A percentile compares a stretch with the other conserved stretches of the same genome.
Conservation (phyloP, 2,329 filamentous ascomycete genomes). For the Dothideomycetes sp. region DNA sequence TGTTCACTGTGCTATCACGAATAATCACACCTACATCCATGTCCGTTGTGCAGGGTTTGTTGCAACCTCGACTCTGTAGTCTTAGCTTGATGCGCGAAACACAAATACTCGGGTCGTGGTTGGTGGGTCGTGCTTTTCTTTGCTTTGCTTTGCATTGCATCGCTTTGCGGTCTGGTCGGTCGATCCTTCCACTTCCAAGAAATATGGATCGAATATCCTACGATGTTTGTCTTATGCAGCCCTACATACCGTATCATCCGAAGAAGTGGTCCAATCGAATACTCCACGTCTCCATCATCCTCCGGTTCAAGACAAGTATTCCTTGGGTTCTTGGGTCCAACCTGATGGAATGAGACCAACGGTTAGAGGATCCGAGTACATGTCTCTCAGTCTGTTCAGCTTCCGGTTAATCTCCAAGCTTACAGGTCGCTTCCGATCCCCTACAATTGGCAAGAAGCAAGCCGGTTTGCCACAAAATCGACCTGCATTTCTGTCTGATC, state of each 20-base stretch:
- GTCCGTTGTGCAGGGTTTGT: constrained; percentile 2
- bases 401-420: no score
- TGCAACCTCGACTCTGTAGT: not conserved
- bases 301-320: not conserved
- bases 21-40: not conserved
- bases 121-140: not conserved
- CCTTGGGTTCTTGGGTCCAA: not conserved
- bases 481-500: no score
- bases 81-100: constrained; percentile 7
- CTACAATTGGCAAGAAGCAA: no score
- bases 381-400: not conserved
- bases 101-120: constrained; percentile 4
- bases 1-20: no score
- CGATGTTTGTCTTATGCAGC: constrained; percentile 2
- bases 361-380: not conserved
- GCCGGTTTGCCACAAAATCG: no score
- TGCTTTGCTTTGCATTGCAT: no score
- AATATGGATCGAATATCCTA: not conserved
- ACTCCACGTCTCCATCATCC: not conserved
- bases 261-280: not conserved
- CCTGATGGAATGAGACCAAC: not conserved
- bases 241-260: constrained; percentile 7
- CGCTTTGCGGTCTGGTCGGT: not conserved
- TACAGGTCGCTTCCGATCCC: no score
- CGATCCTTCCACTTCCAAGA: not conserved